A percentile compares a stretch with the other conserved stretches of the same genome.
phyloP scores from a whole-genome alignment of 352 stramenopile genomes.

The Phytophthora pini region DNA sequence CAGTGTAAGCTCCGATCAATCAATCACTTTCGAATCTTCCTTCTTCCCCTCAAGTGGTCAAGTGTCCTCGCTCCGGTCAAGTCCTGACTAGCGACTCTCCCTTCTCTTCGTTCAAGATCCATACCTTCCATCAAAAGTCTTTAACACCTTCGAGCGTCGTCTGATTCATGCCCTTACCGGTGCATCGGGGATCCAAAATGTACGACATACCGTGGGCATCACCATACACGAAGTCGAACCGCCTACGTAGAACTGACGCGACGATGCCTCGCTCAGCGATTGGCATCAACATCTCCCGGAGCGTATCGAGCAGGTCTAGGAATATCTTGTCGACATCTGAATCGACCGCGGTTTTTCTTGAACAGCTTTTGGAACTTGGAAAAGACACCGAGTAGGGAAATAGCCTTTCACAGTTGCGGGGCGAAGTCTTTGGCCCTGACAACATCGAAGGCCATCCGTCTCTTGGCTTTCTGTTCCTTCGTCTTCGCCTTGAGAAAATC shows the following conservation, averaged over 20 bases:
- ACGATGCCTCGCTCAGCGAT: neutral
- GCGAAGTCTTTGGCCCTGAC: neutral
- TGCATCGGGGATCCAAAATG: neutral
- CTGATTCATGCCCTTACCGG: neutral
- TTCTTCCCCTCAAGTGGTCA: no score
- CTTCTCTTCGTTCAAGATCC: no score
- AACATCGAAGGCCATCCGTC: neutral
- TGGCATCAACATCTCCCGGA: neutral
- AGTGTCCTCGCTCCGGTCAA: no score
- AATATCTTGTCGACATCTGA: slow-evolving; percentile 14
- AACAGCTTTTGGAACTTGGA: slow-evolving; percentile 2
- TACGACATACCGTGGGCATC: neutral
- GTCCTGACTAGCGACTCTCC: no score
- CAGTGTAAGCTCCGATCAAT: no score
- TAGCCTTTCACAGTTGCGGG: neutral
- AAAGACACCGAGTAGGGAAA: no score
- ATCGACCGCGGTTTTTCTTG: neutral
- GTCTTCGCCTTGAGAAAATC: neutral
- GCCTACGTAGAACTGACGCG: neutral
- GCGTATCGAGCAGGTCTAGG: neutral
- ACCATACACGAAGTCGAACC: neutral
- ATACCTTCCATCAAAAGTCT: no score
- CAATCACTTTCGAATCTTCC: no score
- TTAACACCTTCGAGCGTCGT: neutral
- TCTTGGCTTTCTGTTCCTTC: slow-evolving; percentile 10